Evolutionary conservation across 2,329 filamentous ascomycete genomes (phyloP).

Genomic region (Xylaria polymorpha): DNA sequence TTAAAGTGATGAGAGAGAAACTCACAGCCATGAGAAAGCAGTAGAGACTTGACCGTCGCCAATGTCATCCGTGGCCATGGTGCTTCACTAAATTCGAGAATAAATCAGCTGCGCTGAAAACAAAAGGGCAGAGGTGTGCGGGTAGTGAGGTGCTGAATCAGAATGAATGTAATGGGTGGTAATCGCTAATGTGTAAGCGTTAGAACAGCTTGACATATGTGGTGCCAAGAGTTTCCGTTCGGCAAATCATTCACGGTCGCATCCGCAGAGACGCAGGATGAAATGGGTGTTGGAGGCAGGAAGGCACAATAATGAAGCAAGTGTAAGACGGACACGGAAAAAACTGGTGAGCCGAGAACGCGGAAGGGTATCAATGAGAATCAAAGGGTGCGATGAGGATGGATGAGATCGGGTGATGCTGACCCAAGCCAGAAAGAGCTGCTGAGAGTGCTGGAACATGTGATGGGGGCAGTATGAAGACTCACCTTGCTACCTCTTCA

Average conservation of each 20-base stretch:
- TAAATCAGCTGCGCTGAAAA: constrained; percentile 16
- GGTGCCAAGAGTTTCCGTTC: constrained; percentile 33
- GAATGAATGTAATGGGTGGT: constrained; percentile 10
- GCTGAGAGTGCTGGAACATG: constrained; percentile 4
- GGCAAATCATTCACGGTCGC: constrained; percentile 38
- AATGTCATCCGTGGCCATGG: constrained; percentile 31
- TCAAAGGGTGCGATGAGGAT: background rate
- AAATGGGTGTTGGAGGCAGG: constrained; percentile 13
- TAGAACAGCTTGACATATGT: constrained; percentile 23
- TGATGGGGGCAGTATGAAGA: constrained; percentile 15
- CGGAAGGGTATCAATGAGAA: constrained; percentile 20
- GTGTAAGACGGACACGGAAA: constrained; percentile 19
- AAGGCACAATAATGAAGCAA: constrained; percentile 15
- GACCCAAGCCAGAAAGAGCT: constrained; percentile 20
- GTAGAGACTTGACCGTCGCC: constrained; percentile 25
- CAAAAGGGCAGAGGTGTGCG: background rate
- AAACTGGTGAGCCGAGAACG: background rate
- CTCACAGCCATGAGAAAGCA: constrained; percentile 41
- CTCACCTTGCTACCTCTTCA: constrained; percentile 33
- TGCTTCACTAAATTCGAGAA: constrained; percentile 17
- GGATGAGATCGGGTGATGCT: constrained; percentile 21
- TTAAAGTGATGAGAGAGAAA: constrained; percentile 14
- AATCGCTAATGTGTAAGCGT: constrained; percentile 14
- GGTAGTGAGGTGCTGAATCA: background rate
- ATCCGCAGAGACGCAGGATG: constrained; percentile 26